Evolutionary conservation across 306 rosid genomes (phyloP), one percentile per base, ranked within the genome.

Genomic region (Quercus parvula): DNA sequence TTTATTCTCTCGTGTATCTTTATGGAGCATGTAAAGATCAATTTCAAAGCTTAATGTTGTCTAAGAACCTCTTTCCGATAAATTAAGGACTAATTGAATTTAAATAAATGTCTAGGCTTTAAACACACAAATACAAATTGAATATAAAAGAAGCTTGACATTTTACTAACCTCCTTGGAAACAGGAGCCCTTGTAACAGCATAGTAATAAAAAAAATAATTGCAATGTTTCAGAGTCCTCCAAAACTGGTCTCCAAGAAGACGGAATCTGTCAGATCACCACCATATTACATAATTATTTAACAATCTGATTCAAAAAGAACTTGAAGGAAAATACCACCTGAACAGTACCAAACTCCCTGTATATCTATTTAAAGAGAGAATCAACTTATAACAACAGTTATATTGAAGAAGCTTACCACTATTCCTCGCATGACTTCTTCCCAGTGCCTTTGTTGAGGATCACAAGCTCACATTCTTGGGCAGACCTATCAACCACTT

Each of bases 341-440:
- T 95, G 97, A 81, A 95, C 97, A n/a, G 98, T 95, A 70, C 99
- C 99, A 81, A 95, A 95, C 82, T 95, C 99, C 1, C 41, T 35
- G 41, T 35, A 35, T 35, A 35, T 35, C 41, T 35, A 35, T 35
- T 35, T 35, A 5, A 35, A 6, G 2, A 35, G 41, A 1, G 41
- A 35, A 35, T 35, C 41, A 35, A 35, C 41, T 35, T 4, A 31
- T 31, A 31, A 31, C 35, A 31, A 31, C 35, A 4, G 1, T 31
- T 31, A 4, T 31, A 31, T 31, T 35, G 41, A 35, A 35, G 41
- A 35, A 35, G 41, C 41, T 35, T 35, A 35, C 41, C 41, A 35
- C 41, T 35, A 35, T 35, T 35, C 41, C 41, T 35, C 41, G 41
- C 41, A 35, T 35, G 41, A 35, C 41, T 6, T 35, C 41, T 35